Evolutionary conservation across 495 filamentous ascomycete species (phyloP), one percentile per base, ranked within the genome.

Genomic region (Letharia columbiana): DNA sequence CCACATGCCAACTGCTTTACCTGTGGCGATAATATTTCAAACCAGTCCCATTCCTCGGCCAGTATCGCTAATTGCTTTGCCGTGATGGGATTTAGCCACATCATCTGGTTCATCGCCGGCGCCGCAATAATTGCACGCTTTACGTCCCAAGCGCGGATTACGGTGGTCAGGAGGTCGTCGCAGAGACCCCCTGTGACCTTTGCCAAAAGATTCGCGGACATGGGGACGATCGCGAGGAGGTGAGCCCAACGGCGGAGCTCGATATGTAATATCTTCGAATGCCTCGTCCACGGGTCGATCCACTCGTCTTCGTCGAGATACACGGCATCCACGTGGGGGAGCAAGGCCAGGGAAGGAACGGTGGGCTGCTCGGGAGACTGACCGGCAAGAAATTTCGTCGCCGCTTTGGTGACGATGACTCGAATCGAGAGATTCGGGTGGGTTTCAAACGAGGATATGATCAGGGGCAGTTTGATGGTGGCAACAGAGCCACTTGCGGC

Each of bases 81-180:
- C 18, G 45, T 49, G 20, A 49, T n/a, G 2, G 45, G 45, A 10
- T 49, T n/a, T 1, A 23, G 18, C 45, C 45, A 49, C 45, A 49
- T 49, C 45, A 49, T 49, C 18, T n/a, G 13, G 8, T 49, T 49
- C 45, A 49, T 49, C 45, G 45, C 45, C 9, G 45, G 45, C 45
- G 45, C 45, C 9, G 45, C 45, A 17, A 49, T n/a, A 78, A 74
- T 20, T 60, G 62, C 7, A 75, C 74, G 40, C 71, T 23, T 84
- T 1, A 86, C 86, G 75, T 96, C 92, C 92, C 92, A 96, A 0
- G 92, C 92, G 31, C 92, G 78, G 33, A 95, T 80, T 0, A 92
- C 86, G 41, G 81, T 85, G 11, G 82, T 81, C 4, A 95, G 69
- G 12, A 92, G 76, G 45, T 87, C 84, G 71, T 91, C 88, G 8